Base-by-base conservation (phyloP, 768 basidiomycete species). In the Naematelia encephala region DNA sequence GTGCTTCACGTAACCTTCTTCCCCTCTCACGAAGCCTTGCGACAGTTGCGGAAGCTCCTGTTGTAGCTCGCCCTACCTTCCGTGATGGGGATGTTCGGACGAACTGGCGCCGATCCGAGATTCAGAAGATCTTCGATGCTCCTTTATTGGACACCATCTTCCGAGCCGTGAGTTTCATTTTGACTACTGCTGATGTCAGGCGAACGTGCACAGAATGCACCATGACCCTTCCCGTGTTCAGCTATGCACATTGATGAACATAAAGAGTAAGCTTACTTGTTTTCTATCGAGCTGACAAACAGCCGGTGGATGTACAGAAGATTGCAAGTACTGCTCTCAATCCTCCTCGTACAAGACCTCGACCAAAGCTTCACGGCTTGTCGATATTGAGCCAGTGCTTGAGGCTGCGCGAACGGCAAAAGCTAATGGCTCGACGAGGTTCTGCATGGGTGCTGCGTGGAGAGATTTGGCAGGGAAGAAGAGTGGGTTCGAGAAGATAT, bases 381-480 rank as follows among this genome's bases (percentile, higher is more conserved):
- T 96, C 12, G 88, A 93, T 48, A 80, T 97, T 50, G 92, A 91
- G 69, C 91, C 93, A 16, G 94, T 98, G 14, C 80, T 99, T 8
- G 87, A 88, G 69, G 94, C 91, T 26, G 94, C 94, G 21, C 84
- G 90, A 12, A 87, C 88, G 73, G 94, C 94, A 23, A 98, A 96
- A 74, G 93, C 82, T 66, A 98, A 97, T 75, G 94, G 94, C 29
- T 92, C 90, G 75, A 98, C 94, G 19, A 83, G 94, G 25, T 98
- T 98, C 80, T 98, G 94, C 78, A 98, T 97, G 94, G 94, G 94
- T 58, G 93, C 94, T 3, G 94, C 94, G 4, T 99, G 94, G 94
- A 82, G 94, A 63, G 94, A 96, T 74, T 84, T 97, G 56, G 85
- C 88, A 10, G 91, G 94, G 1, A 84, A 90, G 63, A 96, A 94